These are phyloP conservation scores for Botryotinia globosa DNA, from an alignment of 2,329 filamentous ascomycete genomes.

Conservation along the genomic window DNA sequence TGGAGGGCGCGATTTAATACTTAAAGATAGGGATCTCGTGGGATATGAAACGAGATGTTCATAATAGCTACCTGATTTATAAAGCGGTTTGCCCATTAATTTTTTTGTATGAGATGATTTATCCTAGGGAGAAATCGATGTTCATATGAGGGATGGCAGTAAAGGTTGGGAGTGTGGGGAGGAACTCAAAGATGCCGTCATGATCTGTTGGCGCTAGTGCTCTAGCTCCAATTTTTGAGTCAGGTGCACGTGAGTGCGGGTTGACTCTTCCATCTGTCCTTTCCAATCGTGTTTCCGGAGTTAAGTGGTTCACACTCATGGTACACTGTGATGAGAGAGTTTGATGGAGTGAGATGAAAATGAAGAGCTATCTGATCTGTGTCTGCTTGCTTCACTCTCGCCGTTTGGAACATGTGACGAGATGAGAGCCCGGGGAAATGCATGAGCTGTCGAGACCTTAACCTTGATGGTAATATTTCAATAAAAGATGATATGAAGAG, in stretches of 20 bases:
- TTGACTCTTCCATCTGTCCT: not conserved
- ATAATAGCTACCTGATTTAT: no score
- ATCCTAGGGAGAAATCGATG: no score
- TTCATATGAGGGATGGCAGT: not conserved
- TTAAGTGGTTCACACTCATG: not conserved
- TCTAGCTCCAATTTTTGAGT: not conserved
- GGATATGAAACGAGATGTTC: not conserved
- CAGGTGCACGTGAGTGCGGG: not conserved
- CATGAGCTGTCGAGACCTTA: not conserved
- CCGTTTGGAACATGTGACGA: not conserved
- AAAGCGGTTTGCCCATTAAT: not conserved
- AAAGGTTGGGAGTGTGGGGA: not conserved
- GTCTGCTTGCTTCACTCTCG: not conserved
- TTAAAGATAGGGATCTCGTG: not conserved
- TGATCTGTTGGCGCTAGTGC: not conserved
- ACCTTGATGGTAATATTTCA: not conserved
- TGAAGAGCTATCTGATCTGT: not conserved
- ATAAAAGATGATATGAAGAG: not conserved
- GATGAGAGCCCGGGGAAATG: not conserved
- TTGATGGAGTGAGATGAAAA: not conserved
- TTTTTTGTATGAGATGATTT: rapidly evolving
- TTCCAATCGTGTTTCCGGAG: not conserved
- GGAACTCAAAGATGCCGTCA: not conserved
- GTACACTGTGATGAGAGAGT: not conserved
- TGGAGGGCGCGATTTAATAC: not conserved